These are phyloP conservation scores for Kwoniella europaea DNA, from an alignment of 768 basidiomycete genomes.

Conservation along the genomic window DNA sequence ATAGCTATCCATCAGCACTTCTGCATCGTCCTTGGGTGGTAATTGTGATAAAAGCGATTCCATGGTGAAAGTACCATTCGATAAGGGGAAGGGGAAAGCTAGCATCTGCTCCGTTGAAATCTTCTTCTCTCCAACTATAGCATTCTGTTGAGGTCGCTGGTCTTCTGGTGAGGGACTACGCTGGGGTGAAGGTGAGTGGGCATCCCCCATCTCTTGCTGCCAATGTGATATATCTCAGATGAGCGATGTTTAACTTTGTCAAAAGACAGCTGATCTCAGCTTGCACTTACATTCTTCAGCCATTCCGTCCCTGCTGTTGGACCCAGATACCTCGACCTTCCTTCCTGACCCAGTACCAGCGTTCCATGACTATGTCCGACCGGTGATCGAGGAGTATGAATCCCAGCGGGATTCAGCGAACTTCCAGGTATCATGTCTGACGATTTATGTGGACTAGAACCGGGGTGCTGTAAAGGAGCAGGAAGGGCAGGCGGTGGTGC, in stretches of 20 bases:
- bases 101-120: constrained; percentile 7
- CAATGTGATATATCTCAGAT: not conserved
- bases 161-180: constrained; percentile 11
- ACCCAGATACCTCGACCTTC: constrained; percentile 37
- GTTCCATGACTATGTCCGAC: constrained; percentile 35
- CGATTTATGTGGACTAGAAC: constrained; percentile 5
- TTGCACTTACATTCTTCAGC: constrained; percentile 36
- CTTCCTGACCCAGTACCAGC: constrained; percentile 29
- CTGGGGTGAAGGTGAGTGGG: not conserved
- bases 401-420: not conserved
- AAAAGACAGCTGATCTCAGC: not conserved
- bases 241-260: not conserved
- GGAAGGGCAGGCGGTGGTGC: not conserved
- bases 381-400: constrained; percentile 2
- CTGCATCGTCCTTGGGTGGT: constrained; percentile 31
- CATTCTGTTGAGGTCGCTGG: not conserved
- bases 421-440: not conserved
- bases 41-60: constrained; percentile 16
- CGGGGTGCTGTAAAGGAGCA: not conserved
- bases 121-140: not conserved
- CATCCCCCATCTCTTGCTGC: constrained; percentile 32
- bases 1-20: constrained; percentile 29
- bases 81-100: constrained; percentile 24
- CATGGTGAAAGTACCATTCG: not conserved
- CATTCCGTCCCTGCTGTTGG: constrained; percentile 40